Conservation (phyloP, 23 red algal genomes). For the Gracilaria domingensis region DNA sequence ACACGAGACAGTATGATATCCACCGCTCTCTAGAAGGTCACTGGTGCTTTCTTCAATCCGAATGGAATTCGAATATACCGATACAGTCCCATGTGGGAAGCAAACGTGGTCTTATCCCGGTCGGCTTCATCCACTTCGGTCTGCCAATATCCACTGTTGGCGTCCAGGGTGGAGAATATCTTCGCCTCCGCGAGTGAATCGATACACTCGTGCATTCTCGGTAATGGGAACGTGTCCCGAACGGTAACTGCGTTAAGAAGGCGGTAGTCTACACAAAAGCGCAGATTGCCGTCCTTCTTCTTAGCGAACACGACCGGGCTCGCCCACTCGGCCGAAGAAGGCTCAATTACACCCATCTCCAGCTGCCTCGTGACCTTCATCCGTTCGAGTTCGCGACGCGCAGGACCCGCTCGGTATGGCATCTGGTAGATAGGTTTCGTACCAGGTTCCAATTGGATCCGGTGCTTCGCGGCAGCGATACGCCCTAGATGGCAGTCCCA, state of each 20-base stretch:
- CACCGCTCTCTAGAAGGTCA: conserved; percentile 23
- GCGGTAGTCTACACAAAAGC: conserved; percentile 4
- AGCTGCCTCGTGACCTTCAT: not conserved
- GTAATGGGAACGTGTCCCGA: conserved; percentile 33
- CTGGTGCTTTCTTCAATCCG: conserved; percentile 21
- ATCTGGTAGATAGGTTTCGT: too few species aligned
- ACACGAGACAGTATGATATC: conserved; percentile 43
- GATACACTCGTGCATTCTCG: conserved; percentile 26
- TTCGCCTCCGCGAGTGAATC: conserved; percentile 3
- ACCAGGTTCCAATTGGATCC: too few species aligned
- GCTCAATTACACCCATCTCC: not conserved
- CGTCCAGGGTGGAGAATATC: conserved; percentile 34
- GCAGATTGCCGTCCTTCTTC: not conserved
- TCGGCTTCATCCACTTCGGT: conserved; percentile 14
- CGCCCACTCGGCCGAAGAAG: not conserved
- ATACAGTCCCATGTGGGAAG: not conserved
- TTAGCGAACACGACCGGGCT: not conserved
- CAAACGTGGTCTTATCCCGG: conserved; percentile 12
- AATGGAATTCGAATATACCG: not conserved
- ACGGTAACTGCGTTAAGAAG: not conserved
- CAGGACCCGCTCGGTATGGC: too few species aligned
- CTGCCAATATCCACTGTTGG: conserved; percentile 33
- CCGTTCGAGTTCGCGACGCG: too few species aligned
- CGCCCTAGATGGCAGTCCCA: too few species aligned
- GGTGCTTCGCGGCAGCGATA: too few species aligned